Evolutionary conservation across 352 stramenopile species (phyloP), one percentile per base, ranked within the genome.

Genomic region (Nothophytophthora sp.): DNA sequence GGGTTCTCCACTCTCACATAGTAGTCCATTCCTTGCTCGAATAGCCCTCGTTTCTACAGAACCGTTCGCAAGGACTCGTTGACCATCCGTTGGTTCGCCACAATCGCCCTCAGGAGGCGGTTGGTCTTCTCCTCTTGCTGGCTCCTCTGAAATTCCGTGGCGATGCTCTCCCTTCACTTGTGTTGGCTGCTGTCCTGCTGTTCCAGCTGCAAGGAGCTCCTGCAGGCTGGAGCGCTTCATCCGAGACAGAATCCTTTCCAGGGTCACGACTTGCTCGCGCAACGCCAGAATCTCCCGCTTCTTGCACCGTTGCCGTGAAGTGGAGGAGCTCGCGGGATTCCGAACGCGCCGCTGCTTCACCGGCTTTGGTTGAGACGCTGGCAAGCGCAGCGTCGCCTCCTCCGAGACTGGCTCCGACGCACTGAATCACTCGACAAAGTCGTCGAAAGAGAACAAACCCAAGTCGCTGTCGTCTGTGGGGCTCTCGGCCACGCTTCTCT

Each of bases 41-140:
- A 32, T 13, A 55, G 32, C 2, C 41, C 49, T 35, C 53, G 53
- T 45, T 68, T 64, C 16, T 54, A 18, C 23, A 67, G 20, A 4
- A 64, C 37, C 1, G 30, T 33, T 3, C 32, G 7, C 11, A 67
- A 34, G 5, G 33, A 24, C 10, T 55, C 40, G 28, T 40, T 44
- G 5, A 63, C 33, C 23, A 60, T 59, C 20, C 38, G 32, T 8
- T 67, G 51, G n/a, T 64, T 55, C 24, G 54, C 40, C 20, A 58
- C 30, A 6, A 64, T 46, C 4, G 24, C n/a, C 33, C 60, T 71
- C 16, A 67, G 48, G 5, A 64, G 48, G 6, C 56, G 50, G 27
- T 71, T 67, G 12, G 36, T 39, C 12, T 60, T 46, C 25, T 71
- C 62, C 7, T 56, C 39, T 32, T 54, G 44, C n/a, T 59, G 32